A percentile compares a stretch with the other conserved stretches of the same genome.
phyloP scores from a whole-genome alignment of 1,284 basidiomycete species.

The Stygiomarasmius scandens region DNA sequence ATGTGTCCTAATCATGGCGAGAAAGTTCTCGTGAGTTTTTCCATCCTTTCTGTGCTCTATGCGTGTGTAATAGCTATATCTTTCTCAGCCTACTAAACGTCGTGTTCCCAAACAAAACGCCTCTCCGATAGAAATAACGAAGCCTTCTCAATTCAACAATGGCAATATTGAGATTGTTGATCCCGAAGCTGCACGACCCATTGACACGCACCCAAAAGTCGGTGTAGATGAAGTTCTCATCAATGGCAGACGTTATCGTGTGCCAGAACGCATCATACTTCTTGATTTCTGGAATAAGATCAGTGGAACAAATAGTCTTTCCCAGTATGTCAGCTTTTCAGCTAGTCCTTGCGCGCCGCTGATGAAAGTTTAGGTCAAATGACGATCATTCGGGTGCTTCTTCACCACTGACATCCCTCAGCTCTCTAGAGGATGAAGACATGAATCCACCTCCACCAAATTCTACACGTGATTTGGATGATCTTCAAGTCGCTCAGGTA shows the following conservation, averaged over 20 bases:
- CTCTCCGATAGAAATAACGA: constrained; percentile 70
- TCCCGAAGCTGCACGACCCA: constrained; percentile 49
- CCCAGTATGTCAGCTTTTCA: not conserved
- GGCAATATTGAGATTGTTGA: constrained; percentile 90
- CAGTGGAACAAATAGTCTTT: constrained; percentile 37
- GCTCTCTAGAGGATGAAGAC: constrained; percentile 71
- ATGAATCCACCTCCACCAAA: constrained; percentile 26
- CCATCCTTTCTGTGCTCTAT: constrained; percentile 26
- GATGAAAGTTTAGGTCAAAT: constrained; percentile 33
- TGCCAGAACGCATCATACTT: constrained; percentile 92
- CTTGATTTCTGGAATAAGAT: constrained; percentile 96
- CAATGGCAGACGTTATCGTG: constrained; percentile 84
- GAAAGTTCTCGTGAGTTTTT: constrained; percentile 59
- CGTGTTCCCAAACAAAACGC: constrained; percentile 75
- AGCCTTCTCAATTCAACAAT: constrained; percentile 79
- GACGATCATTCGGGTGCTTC: constrained; percentile 54
- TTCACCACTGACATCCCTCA: constrained; percentile 75
- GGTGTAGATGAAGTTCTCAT: constrained; percentile 76
- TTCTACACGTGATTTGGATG: constrained; percentile 32
- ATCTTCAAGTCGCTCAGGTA: constrained; percentile 50
- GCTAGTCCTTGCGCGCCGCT: not conserved
- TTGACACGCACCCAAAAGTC: constrained; percentile 43
- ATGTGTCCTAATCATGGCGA: constrained; percentile 98
- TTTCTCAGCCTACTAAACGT: constrained; percentile 66
- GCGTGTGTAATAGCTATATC: constrained; percentile 9